Conservation (phyloP, 2,329 filamentous ascomycete species). For the Alternaria infectoria region DNA sequence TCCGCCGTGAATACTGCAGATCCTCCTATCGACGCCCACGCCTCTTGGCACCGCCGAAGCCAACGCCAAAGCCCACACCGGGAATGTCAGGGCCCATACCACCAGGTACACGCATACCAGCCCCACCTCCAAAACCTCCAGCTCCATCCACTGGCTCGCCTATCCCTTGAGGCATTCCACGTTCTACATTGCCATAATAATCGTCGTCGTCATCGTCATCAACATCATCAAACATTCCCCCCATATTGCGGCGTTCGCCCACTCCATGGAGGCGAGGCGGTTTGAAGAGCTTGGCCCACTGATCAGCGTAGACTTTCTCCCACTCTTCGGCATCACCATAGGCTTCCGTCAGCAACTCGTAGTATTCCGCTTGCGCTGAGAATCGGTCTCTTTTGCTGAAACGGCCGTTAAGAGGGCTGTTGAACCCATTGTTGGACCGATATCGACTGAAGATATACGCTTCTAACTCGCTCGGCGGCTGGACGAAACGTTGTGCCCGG, state of each 20-base stretch:
- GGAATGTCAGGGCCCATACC: neutral
- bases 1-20: rapidly evolving
- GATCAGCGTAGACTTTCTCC: neutral
- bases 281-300: neutral
- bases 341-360: neutral
- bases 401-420: neutral
- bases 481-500: neutral
- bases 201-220: neutral
- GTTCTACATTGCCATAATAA: neutral
- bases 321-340: neutral
- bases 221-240: neutral
- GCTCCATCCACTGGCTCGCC: neutral
- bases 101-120: neutral
- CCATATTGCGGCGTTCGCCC: neutral
- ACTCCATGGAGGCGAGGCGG: neutral
- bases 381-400: neutral
- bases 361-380: neutral
- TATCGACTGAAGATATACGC: neutral
- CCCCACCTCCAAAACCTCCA: neutral
- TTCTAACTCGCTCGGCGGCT: neutral
- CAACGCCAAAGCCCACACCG: neutral
- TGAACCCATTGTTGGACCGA: neutral
- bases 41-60: neutral
- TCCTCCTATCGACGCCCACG: neutral
- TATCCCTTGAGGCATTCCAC: neutral